A percentile compares a stretch with the other conserved stretches of the same genome.
phyloP scores from a whole-genome alignment of 176 grass and related monocot species.

The Aegilops tauschii region DNA sequence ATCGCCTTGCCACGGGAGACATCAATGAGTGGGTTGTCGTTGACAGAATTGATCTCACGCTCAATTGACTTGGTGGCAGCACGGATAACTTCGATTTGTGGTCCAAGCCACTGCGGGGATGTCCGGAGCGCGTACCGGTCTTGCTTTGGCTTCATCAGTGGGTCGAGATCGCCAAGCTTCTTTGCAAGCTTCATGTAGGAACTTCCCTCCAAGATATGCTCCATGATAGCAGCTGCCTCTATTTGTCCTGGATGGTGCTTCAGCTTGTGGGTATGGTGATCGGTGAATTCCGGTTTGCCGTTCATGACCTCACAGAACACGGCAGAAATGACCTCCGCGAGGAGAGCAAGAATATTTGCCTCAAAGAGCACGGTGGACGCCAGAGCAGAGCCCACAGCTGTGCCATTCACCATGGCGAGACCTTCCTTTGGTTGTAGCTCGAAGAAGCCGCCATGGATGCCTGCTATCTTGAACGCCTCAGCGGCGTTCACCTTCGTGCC shows the following conservation, averaged over 20 bases:
- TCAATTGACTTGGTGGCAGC: conserved; percentile 79
- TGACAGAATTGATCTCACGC: conserved; percentile 92
- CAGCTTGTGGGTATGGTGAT: conserved; percentile 83
- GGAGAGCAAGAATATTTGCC: conserved; percentile 63
- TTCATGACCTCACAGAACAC: conserved; percentile 93
- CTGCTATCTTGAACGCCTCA: conserved; percentile 55
- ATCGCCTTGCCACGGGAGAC: conserved; percentile 59
- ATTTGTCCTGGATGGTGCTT: conserved; percentile 88
- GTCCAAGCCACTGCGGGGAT: conserved; percentile 81
- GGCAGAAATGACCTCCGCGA: conserved; percentile 65
- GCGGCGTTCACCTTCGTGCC: conserved; percentile 45
- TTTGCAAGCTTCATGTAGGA: conserved; percentile 78
- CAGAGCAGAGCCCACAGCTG: conserved; percentile 76
- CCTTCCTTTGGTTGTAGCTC: conserved; percentile 79
- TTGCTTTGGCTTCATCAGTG: conserved; percentile 75
- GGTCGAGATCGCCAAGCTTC: conserved; percentile 75
- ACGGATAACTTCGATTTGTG: conserved; percentile 78
- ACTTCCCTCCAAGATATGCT: conserved; percentile 72
- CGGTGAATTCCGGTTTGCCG: conserved; percentile 83
- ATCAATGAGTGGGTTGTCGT: conserved; percentile 88
- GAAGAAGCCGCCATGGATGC: conserved; percentile 53
- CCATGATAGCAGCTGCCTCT: conserved; percentile 82
- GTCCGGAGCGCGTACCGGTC: conserved; percentile 82
- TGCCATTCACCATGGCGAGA: conserved; percentile 85
- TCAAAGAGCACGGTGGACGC: conserved; percentile 80